Conservation (phyloP, 2,329 filamentous ascomycete genomes). For the Sarocladium kiliense region DNA sequence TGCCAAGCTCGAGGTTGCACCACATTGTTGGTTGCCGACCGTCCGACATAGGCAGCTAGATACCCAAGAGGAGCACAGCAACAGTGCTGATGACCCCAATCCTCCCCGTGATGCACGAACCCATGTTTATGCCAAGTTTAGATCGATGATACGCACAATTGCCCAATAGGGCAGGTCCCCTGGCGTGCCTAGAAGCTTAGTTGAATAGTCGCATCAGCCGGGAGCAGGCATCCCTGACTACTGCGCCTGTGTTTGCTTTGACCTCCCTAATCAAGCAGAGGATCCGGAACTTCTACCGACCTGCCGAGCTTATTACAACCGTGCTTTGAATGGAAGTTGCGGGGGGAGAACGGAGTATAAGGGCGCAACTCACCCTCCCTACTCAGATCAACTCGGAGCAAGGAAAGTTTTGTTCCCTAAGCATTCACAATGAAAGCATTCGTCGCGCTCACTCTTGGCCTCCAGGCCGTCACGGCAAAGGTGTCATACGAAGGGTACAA, state of each 20-base stretch:
- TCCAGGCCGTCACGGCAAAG: slow-evolving; percentile 11
- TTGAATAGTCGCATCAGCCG: background rate
- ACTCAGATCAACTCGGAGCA: background rate
- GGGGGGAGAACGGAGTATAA: background rate
- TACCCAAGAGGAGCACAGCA: background rate
- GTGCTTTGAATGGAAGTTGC: background rate
- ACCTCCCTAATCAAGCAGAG: background rate
- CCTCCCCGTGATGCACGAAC: background rate
- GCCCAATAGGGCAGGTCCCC: slow-evolving; percentile 1
- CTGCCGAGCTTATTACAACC: background rate
- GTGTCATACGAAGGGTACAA: slow-evolving; percentile 22
- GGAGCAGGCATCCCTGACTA: background rate
- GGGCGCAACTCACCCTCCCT: background rate
- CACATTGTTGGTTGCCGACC: too few species aligned
- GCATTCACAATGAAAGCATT: slow-evolving; percentile 10
- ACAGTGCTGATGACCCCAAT: background rate
- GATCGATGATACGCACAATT: background rate
- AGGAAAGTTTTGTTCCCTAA: background rate
- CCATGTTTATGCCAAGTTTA: background rate
- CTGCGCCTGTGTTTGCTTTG: background rate
- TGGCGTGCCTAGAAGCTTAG: slow-evolving; percentile 2
- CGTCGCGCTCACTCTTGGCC: background rate
- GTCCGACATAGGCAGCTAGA: background rate
- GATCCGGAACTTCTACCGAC: background rate
- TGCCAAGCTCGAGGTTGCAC: too few species aligned